Percentiles rank a stretch among this genome's conserved stretches.
Conservation (phyloP, 2,329 filamentous ascomycete genomes). For the Delphinella strobiligena region DNA sequence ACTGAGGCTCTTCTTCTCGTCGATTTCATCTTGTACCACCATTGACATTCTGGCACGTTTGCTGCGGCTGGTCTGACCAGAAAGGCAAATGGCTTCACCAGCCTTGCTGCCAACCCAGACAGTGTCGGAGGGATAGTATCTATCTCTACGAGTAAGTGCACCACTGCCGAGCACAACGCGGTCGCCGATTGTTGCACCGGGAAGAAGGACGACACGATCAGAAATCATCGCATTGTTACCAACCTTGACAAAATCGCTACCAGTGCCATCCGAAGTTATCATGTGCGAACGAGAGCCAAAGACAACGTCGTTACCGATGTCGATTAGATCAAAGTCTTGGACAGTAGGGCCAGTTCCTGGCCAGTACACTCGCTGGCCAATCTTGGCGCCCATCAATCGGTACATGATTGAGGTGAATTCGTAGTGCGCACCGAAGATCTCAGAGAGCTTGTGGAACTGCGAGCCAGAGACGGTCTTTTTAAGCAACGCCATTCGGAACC, state of each 20-base stretch:
- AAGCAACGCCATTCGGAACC: slow-evolving; percentile 35
- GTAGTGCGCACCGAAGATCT: slow-evolving; percentile 43
- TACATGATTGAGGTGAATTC: slow-evolving; percentile 41
- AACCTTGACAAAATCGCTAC: slow-evolving; percentile 37
- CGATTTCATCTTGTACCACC: not conserved
- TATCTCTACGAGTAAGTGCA: slow-evolving; percentile 36
- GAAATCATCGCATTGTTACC: slow-evolving; percentile 43
- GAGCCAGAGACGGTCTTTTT: slow-evolving; percentile 32
- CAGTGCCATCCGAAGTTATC: slow-evolving; percentile 40
- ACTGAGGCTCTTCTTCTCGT: slow-evolving; percentile 1
- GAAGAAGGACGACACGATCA: slow-evolving; percentile 41
- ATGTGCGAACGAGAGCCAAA: slow-evolving; percentile 45
- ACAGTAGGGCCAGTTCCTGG: slow-evolving; percentile 43
- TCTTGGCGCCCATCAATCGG: slow-evolving; percentile 39
- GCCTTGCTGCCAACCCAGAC: slow-evolving; percentile 43
- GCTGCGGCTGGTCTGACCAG: slow-evolving; percentile 13
- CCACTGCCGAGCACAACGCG: slow-evolving; percentile 43
- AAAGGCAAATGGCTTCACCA: slow-evolving; percentile 38
- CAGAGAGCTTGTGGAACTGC: slow-evolving; percentile 36
- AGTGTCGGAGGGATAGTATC: slow-evolving; percentile 31
- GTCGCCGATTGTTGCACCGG: slow-evolving; percentile 39
- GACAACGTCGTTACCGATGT: slow-evolving; percentile 47
- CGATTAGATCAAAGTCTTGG: slow-evolving; percentile 42
- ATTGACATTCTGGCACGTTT: slow-evolving; percentile 4
- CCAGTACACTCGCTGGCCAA: slow-evolving; percentile 45